Evolutionary conservation across 441 rosid genomes (phyloP).

Genomic region (Jatropha podagrica): DNA sequence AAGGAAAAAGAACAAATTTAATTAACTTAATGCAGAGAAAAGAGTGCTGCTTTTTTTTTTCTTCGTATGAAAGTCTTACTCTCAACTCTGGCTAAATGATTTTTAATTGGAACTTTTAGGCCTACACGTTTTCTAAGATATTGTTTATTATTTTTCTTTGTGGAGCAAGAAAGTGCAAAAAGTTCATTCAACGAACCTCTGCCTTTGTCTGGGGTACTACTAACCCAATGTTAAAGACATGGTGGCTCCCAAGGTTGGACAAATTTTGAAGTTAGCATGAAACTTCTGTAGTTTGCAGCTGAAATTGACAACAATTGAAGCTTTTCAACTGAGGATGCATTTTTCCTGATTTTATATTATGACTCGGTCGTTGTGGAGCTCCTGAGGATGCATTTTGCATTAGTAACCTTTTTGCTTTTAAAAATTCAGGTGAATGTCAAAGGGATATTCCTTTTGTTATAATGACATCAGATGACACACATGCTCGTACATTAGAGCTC

Average conservation of each 20-base stretch:
- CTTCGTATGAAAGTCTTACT: not conserved
- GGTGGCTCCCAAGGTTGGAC: not conserved
- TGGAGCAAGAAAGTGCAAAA: not conserved
- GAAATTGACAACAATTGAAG: not conserved
- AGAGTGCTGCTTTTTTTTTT: not conserved
- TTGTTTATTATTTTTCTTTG: not conserved
- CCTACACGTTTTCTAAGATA: not conserved
- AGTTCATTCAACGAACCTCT: not conserved
- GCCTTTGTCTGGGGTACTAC: not conserved
- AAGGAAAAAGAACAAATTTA: not conserved
- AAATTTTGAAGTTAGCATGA: not conserved
- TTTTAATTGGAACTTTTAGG: not conserved
- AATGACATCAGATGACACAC: conserved; percentile 98
- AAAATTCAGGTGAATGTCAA: conserved; percentile 47
- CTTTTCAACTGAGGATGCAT: not conserved
- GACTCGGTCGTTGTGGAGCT: not conserved
- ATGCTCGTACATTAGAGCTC: conserved; percentile 64
- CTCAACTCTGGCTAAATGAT: not conserved
- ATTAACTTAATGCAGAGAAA: not conserved
- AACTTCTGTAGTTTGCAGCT: not conserved
- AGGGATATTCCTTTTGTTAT: conserved; percentile 80
- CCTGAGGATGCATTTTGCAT: not conserved
- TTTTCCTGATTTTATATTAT: not conserved
- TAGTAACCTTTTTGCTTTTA: conserved; percentile 11
- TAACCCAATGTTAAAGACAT: not conserved